Evolutionary conservation across 2,329 filamentous ascomycete genomes (phyloP), one percentile per base, ranked within the genome.

Genomic region (Pyricularia sp.): DNA sequence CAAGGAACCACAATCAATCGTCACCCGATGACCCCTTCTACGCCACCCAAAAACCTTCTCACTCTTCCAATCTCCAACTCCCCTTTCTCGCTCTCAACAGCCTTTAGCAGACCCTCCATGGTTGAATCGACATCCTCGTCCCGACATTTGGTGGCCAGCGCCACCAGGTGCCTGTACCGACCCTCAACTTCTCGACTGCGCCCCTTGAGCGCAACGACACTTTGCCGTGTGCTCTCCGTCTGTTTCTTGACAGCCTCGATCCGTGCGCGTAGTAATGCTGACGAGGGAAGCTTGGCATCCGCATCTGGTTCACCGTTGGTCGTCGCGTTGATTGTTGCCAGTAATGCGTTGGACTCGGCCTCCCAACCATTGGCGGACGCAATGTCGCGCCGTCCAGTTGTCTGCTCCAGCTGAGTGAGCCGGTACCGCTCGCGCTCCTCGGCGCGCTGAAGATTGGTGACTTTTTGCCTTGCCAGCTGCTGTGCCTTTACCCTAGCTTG

Each of bases 161-260:
- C 87, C 28, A 99, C 91, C 33, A 97, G 90, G 69, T 88, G 89
- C 30, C 92, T 84, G 73, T 97, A 97, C 75, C 94, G 91, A 69
- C 88, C 81, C 72, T 96, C 93, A 3, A 96, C 81, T 64, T 96
- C 92, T 4, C 87, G 88, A 70, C 91, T 93, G 66, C 90, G 87
- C 33, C 88, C 87, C 73, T 91, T 88, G 9, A 99, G 82, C 6
- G 83, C 83, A 22, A 84, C 82, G 1, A 91, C 87, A 69, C 88
- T 85, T 63, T 85, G 84, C 64, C 84, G 79, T 13, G 94, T 85
- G 22, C 82, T 79, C 57, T 83, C 80, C 60, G 91, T 91, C 61
- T 91, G 87, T 13, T 79, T 78, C 65, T 84, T 81, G 66, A 96
- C 88, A 3, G 90, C 89, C 55, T 84, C 82, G 24, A 92, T 79